Evolutionary conservation across 75 land plant genomes (phyloP), one percentile per base, ranked within the genome.

Genomic region (Selaginella moellendorffii): DNA sequence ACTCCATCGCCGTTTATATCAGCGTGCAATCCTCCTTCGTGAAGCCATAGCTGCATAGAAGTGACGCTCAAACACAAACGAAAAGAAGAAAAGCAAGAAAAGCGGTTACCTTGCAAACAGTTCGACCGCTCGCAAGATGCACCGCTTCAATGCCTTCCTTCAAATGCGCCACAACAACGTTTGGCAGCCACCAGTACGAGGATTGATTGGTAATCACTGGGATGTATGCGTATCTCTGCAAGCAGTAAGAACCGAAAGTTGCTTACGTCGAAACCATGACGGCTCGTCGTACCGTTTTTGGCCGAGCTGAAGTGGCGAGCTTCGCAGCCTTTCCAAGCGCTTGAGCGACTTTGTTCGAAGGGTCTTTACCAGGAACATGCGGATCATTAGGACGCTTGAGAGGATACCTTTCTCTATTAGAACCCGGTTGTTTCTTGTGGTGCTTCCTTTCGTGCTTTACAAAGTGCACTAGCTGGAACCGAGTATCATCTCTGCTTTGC

Each of bases 1-100:
- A 95, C 96, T 19, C 99, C 99, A 76, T 95, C 99, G 53, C 99
- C 96, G 73, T 95, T 95, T 31, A 95, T 76, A 72, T 95, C 99
- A 64, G 99, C 97, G 84, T 89, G 99, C 61, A 95, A 77, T 22
- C 99, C 96, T 23, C 96, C 99, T n/a, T n/a, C n/a, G 70, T 76
- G 78, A 31, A 95, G 84, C 69, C 80, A 89, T 63, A 95, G 87
- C 99, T 95, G 81, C 31, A 70, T 36, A 36, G 14, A 36, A 5
- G 14, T 14, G 46, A n/a, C n/a, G n/a, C n/a, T n/a, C n/a, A n/a
- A n/a, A n/a, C n/a, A n/a, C n/a, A n/a, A n/a, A n/a, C n/a, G n/a
- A n/a, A n/a, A n/a, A n/a, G n/a, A n/a, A n/a, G n/a, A n/a, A n/a
- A n/a, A n/a, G n/a, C n/a, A n/a, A n/a, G n/a, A n/a, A n/a, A n/a